A percentile compares a stretch with the other conserved stretches of the same genome.
Evolutionary conservation across 305 asterid species (phyloP).

Genomic region (Fraxinus velutina): DNA sequence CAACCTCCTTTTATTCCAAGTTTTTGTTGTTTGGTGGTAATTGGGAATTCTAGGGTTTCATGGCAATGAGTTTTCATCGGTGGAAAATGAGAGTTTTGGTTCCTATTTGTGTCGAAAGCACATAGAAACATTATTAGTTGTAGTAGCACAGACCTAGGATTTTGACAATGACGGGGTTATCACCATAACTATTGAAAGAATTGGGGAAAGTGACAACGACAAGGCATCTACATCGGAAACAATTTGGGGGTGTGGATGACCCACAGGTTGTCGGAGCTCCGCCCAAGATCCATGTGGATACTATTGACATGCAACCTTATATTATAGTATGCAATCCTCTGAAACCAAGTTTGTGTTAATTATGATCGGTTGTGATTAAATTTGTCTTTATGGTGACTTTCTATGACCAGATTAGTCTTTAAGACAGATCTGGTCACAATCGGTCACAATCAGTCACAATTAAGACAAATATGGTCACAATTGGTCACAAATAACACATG

Average conservation of each 20-base stretch:
- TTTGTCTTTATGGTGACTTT: too few relatives aligned
- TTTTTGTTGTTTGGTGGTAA: too few relatives aligned
- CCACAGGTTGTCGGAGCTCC: constrained; percentile 30
- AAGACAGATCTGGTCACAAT: too few relatives aligned
- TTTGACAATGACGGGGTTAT: constrained; percentile 41
- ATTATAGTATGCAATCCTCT: not conserved
- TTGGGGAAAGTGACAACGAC: constrained; percentile 25
- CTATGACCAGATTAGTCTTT: too few relatives aligned
- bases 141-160: constrained; percentile 36
- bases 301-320: constrained; percentile 18
- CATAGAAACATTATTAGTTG: constrained; percentile 50
- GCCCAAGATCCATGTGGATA: constrained; percentile 24
- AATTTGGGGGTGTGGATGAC: constrained; percentile 23
- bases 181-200: constrained; percentile 15
- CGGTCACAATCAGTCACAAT: too few relatives aligned
- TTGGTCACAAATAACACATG: too few relatives aligned
- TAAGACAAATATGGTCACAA: too few relatives aligned
- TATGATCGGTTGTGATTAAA: too few relatives aligned
- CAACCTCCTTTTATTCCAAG: too few relatives aligned
- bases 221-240: constrained; percentile 16
- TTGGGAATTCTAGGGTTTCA: constrained; percentile 11
- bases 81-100: not conserved
- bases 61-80: not conserved
- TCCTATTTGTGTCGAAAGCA: constrained; percentile 35
- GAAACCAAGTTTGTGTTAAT: too few relatives aligned